Conservation (phyloP, 768 basidiomycete genomes). For the Trametes sanguinea region DNA sequence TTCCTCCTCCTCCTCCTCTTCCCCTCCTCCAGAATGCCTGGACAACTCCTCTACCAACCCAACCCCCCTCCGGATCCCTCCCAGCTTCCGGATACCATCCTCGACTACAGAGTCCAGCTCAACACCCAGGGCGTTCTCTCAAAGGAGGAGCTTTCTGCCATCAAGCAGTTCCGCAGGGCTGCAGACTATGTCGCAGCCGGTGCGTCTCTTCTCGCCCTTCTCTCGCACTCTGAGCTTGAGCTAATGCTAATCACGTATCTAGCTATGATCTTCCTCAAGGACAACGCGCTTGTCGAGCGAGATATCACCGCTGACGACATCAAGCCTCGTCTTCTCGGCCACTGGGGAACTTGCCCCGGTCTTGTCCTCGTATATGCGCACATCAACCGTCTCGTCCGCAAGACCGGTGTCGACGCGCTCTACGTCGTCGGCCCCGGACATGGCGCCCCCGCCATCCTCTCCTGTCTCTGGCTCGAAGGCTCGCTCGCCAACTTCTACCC, state of each 20-base stretch:
- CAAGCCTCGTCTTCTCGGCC: conserved; percentile 79
- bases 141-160: conserved; percentile 49
- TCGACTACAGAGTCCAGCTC: conserved; percentile 51
- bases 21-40: conserved; percentile 50
- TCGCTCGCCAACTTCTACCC: conserved; percentile 62
- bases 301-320: conserved; percentile 66
- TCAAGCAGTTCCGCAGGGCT: conserved; percentile 58
- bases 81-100: conserved; percentile 58
- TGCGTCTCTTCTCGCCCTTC: conserved; percentile 31
- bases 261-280: conserved; percentile 86
- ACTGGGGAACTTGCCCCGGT: conserved; percentile 86
- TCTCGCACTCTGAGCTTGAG: not conserved
- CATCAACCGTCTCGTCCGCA: conserved; percentile 51
- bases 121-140: conserved; percentile 49
- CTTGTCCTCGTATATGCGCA: conserved; percentile 63
- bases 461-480: conserved; percentile 85
- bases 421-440: conserved; percentile 87
- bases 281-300: conserved; percentile 67
- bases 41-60: conserved; percentile 53
- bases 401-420: conserved; percentile 61
- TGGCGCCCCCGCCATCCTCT: conserved; percentile 85
- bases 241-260: conserved; percentile 9
- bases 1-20: conserved; percentile 6
- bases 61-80: conserved; percentile 75
- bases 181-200: conserved; percentile 74